Evolutionary conservation across 2,329 filamentous ascomycete genomes (phyloP).

Genomic region (Calonectria pseudoturangicola): DNA sequence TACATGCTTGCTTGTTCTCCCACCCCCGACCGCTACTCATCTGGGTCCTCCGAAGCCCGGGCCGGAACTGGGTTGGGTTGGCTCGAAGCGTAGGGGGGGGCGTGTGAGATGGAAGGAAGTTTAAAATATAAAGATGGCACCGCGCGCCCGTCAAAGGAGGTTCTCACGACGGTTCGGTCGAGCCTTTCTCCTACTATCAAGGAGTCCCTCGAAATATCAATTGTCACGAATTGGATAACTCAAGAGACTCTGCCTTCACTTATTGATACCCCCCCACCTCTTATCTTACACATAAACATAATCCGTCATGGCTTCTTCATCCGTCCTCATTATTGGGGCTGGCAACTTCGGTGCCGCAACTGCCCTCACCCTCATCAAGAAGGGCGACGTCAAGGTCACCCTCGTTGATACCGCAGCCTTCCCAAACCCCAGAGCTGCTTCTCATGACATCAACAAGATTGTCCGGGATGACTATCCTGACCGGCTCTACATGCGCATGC

Average conservation of each 20-base stretch:
- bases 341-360: constrained; percentile 67
- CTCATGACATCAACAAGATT: constrained; percentile 69
- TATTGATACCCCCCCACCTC: constrained; percentile 29
- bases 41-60: constrained; percentile 46
- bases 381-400: constrained; percentile 56
- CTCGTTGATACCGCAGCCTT: constrained; percentile 61
- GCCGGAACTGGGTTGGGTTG: constrained; percentile 39
- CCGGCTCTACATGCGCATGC: constrained; percentile 63
- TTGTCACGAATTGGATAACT: constrained; percentile 37
- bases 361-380: constrained; percentile 59
- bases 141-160: constrained; percentile 39
- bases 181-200: constrained; percentile 47
- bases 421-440: constrained; percentile 64
- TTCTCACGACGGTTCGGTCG: constrained; percentile 35
- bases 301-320: constrained; percentile 40
- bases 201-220: constrained; percentile 37
- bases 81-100: constrained; percentile 38
- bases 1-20: constrained; percentile 49
- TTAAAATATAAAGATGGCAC: constrained; percentile 51
- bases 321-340: constrained; percentile 64
- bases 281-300: constrained; percentile 9
- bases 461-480: constrained; percentile 65
- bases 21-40: constrained; percentile 52
- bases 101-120: constrained; percentile 20
- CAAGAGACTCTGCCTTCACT: constrained; percentile 30